Base-by-base conservation (phyloP, 2,329 filamentous ascomycete species). In the Coccinonectria pachysandricola region DNA sequence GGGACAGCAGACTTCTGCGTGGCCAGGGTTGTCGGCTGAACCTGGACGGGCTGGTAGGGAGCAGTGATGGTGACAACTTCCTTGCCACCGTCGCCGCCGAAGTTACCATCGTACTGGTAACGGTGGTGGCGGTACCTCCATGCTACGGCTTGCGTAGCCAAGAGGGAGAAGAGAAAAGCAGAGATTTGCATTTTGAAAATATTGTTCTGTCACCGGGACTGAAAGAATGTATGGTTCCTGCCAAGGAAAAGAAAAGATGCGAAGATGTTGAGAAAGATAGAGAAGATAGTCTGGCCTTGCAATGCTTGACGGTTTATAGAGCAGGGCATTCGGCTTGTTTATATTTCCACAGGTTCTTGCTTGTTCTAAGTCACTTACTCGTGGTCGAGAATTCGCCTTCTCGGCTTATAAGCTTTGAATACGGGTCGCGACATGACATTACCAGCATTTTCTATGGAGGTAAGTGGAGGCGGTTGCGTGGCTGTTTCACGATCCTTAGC, bases 71-170 rank as follows among this genome's bases (percentile, higher is more conserved):
- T 42, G 15, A 36, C 29, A 12, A 36, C 24, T 8, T 33, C 20
- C 21, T 33, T 39, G n/a, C 35, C 32, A 23, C 14, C 12, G n/a
- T 27, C 19, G n/a, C 34, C 23, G 10, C 26, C 15, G 23, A 27
- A n/a, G n/a, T n/a, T n/a, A n/a, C n/a, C 26, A 25, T 38, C 30
- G 30, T 35, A 22, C 19, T 33, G 24, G 15, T 21, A 6, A 18
- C 11, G n/a, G n/a, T n/a, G 16, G 14, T 14, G 8, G 21, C 15
- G 7, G 26, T 20, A 28, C 15, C 27, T 35, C 30, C 28, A 29
- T 21, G 42, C 42, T 8, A 38, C 30, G 37, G 39, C 42, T 21
- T 27, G 31, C 21, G 37, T 24, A 21, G 21, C 31, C 20, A 33
- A 22, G 18, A 24, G 21, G 28, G 31, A 33, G 19, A 33, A 24